A percentile compares a stretch with the other conserved stretches of the same genome.
phyloP scores from a whole-genome alignment of 495 filamentous ascomycete species.

The Stereocaulon alpinum region DNA sequence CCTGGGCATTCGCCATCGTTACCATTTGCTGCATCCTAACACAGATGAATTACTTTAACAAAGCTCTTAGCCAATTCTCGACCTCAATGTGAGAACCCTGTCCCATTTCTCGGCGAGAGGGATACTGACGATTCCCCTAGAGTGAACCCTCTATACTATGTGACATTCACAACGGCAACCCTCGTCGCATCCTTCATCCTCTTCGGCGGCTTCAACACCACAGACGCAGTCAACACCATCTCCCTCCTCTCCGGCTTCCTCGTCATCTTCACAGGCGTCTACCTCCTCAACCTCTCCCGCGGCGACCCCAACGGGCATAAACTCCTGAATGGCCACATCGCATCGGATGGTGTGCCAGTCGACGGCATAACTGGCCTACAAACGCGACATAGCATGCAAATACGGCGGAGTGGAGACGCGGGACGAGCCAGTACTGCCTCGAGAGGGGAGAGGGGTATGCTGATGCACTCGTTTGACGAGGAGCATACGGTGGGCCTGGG shows the following conservation, averaged over 20 bases:
- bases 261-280: slow-evolving; percentile 93
- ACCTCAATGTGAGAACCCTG: slow-evolving; percentile 72
- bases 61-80: slow-evolving; percentile 91
- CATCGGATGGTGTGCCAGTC: slow-evolving; percentile 63
- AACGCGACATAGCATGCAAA: slow-evolving; percentile 87
- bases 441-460: slow-evolving; percentile 59
- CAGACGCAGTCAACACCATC: slow-evolving; percentile 84
- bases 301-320: slow-evolving; percentile 73
- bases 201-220: slow-evolving; percentile 95
- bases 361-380: slow-evolving; percentile 82
- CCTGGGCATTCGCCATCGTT: slow-evolving; percentile 93
- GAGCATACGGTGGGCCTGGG: slow-evolving; percentile 58
- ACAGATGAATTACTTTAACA: slow-evolving; percentile 99
- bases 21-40: slow-evolving; percentile 87
- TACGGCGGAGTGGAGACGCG: slow-evolving; percentile 55
- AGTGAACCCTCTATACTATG: slow-evolving; percentile 97
- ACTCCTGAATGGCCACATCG: slow-evolving; percentile 50
- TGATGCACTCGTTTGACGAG: slow-evolving; percentile 70
- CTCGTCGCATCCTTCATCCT: slow-evolving; percentile 94
- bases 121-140: slow-evolving; percentile 42
- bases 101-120: background rate
- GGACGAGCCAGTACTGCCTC: slow-evolving; percentile 41
- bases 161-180: slow-evolving; percentile 96
- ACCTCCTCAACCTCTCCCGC: slow-evolving; percentile 89
- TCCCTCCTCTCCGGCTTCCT: slow-evolving; percentile 90